Conservation (phyloP, 345 rosid species). For the Cardamine chenopodiifolia region DNA sequence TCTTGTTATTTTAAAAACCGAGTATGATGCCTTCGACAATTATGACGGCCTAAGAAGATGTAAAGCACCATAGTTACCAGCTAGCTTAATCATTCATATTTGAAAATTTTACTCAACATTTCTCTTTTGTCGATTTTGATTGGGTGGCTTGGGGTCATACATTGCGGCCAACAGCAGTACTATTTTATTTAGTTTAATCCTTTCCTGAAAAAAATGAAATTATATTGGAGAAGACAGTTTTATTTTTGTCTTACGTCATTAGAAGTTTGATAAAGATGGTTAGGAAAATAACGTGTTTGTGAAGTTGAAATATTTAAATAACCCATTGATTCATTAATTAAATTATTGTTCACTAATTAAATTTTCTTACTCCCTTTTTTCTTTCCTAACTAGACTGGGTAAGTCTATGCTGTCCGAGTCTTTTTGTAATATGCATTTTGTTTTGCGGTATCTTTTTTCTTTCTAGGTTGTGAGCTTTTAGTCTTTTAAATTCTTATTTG, state of each 20-base stretch:
- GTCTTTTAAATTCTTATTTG: background rate
- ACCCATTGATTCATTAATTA: no score
- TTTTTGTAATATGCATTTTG: background rate
- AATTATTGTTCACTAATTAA: no score
- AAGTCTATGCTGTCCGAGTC: background rate
- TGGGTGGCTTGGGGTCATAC: constrained; percentile 26
- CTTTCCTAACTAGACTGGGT: background rate
- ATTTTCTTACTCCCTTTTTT: no score
- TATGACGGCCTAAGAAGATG: background rate
- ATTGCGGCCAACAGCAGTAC: constrained; percentile 13
- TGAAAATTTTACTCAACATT: constrained; percentile 18
- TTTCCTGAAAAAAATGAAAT: background rate
- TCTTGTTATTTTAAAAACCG: constrained; percentile 4
- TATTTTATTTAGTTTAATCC: background rate
- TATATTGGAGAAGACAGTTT: background rate
- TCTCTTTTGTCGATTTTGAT: constrained; percentile 13
- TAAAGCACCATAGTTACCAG: constrained; percentile 16
- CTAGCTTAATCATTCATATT: background rate
- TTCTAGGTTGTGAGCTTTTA: background rate
- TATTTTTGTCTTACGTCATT: background rate
- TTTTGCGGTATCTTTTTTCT: background rate
- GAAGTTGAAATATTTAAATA: background rate
- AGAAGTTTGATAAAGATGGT: background rate
- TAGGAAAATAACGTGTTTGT: background rate
- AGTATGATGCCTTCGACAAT: background rate